phyloP scores from a whole-genome alignment of 164 flowering plant species.

The Macadamia tetraphylla region DNA sequence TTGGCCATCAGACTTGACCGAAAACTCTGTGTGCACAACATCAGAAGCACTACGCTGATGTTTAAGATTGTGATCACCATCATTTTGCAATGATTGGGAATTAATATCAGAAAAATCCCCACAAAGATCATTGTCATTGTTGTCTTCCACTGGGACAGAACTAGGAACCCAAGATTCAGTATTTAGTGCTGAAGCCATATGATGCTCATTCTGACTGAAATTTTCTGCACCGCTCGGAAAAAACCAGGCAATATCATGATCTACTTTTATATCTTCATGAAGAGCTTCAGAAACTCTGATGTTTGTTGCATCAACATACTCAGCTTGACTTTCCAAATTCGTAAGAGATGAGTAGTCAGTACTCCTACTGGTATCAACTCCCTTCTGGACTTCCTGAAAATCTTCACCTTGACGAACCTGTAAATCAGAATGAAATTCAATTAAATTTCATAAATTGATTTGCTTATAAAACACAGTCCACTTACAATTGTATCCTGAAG shows the following conservation, averaged over 20 bases:
- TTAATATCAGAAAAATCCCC: constrained; percentile 14
- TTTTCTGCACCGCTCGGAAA: constrained; percentile 10
- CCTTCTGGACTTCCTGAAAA: constrained; percentile 11
- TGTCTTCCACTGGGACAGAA: constrained; percentile 15
- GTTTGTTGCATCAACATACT: constrained; percentile 2
- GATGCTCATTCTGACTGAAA: constrained; percentile 5
- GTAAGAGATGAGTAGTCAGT: not conserved
- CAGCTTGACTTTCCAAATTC: constrained; percentile 8
- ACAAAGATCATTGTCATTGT: constrained; percentile 8
- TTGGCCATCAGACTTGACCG: too few species aligned
- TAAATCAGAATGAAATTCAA: constrained; percentile 2
- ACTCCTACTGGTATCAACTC: constrained; percentile 10
- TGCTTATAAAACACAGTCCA: not conserved
- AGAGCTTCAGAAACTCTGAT: constrained; percentile 9
- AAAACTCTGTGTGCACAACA: too few species aligned
- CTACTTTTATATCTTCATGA: constrained; percentile 10
- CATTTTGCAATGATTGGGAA: constrained; percentile 13
- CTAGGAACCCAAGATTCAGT: constrained; percentile 17
- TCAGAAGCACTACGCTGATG: too few species aligned
- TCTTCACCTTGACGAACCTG: constrained; percentile 3
- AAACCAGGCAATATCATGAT: constrained; percentile 7
- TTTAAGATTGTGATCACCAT: too few species aligned
- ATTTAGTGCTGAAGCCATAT: constrained; percentile 12
- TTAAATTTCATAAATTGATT: not conserved
- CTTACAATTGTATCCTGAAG: constrained; percentile 6